phyloP scores from a whole-genome alignment of 306 rosid species.

The Ceratonia siliqua region DNA sequence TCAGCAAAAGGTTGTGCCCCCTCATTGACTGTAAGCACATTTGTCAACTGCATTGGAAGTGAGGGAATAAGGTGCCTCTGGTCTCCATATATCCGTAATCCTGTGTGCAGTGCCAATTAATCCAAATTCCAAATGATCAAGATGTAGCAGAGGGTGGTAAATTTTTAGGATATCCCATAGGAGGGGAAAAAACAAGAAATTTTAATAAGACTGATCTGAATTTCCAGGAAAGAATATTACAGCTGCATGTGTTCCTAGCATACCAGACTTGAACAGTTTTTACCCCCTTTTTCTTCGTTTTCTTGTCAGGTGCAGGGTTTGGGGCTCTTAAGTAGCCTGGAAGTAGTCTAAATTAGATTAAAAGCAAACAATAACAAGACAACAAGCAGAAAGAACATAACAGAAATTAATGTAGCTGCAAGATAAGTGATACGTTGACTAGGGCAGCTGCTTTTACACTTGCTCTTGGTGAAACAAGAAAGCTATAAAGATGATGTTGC shows the following conservation, averaged over 20 bases:
- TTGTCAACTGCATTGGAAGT: slow-evolving; percentile 79
- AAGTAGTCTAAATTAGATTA: background rate
- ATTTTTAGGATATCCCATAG: too few species aligned
- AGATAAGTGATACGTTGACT: background rate
- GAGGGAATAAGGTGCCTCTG: slow-evolving; percentile 73
- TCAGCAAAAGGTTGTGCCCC: slow-evolving; percentile 60
- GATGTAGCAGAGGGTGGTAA: slow-evolving; percentile 6
- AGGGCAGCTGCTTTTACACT: background rate
- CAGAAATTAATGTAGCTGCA: background rate
- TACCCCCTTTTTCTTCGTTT: too few species aligned
- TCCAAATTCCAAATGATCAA: slow-evolving; percentile 7
- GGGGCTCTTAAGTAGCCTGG: background rate
- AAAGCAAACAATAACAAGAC: background rate
- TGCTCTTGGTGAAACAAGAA: background rate
- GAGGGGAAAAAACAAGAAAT: background rate
- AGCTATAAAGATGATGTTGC: background rate
- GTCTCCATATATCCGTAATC: slow-evolving; percentile 62
- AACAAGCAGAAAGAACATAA: background rate
- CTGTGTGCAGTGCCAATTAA: slow-evolving; percentile 44
- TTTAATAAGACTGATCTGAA: background rate
- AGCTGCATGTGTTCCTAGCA: too few species aligned
- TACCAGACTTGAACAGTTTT: background rate
- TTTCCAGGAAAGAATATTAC: background rate
- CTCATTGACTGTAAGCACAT: slow-evolving; percentile 62
- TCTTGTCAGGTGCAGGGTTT: background rate